Evolutionary conservation across 129 eudicot genomes (phyloP), one percentile per base, ranked within the genome.

Genomic region (Cynara cardunculus): DNA sequence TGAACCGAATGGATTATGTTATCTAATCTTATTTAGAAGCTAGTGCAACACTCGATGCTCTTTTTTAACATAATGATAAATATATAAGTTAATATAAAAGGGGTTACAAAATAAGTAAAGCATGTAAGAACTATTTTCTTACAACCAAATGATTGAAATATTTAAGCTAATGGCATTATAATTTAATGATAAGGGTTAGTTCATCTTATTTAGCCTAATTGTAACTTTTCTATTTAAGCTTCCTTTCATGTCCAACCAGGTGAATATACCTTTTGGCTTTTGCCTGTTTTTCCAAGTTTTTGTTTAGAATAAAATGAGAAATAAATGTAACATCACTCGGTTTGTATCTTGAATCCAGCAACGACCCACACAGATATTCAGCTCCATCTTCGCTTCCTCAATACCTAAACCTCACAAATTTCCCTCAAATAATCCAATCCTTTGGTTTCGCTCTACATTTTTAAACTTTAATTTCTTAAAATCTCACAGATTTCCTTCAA

Each of bases 291-390:
- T 10, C 75, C 21, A 71, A 19, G 27, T 31, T 71, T 24, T 71
- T 32, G n/a, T 32, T 34, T 19, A 7, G 27, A 71, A 9, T 25
- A 71, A 71, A 71, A 71, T 34, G 56, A 12, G 59, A 71, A 71
- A 24, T 34, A 71, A 71, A 71, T 13, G 25, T 39, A 53, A 27
- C 37, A 77, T 65, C 73, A 77, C 74, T 78, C 31, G 70, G 49
- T 78, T 68, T 78, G 82, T 69, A 67, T 78, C 75, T 68, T 78
- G 46, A 78, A 68, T 69, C 65, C 75, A 46, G n/a, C 53, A 71
- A 34, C 75, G 49, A 71, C 75, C 75, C 75, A 13, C 35, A 69
- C 4, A 69, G 39, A 69, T 44, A 66, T 53, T 53, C 64, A 53
- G 16, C 53, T 14, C 22, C 62, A 53, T 56, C 65, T 56, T 56